These are phyloP conservation scores for Ganoderma resinaceum DNA, from an alignment of 1,284 basidiomycete genomes.

Conservation along the genomic window DNA sequence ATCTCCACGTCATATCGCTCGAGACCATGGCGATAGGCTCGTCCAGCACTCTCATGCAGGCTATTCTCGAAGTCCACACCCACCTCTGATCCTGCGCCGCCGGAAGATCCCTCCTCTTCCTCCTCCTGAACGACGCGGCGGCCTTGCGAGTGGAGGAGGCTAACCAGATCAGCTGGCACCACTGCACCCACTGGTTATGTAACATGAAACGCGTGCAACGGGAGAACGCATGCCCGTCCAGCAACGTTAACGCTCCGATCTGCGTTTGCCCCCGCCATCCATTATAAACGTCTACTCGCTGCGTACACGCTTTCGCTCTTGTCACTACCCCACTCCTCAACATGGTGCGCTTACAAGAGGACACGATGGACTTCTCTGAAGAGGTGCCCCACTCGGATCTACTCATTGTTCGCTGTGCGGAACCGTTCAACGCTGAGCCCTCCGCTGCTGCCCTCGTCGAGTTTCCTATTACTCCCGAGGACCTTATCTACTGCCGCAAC, in stretches of 20 bases:
- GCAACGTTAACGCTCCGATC: neutral
- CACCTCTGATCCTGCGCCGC: neutral
- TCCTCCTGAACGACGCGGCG: neutral
- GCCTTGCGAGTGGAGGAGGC: slow-evolving; percentile 1
- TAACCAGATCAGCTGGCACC: slow-evolving; percentile 25
- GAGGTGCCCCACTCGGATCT: slow-evolving; percentile 49
- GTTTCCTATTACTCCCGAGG: slow-evolving; percentile 60
- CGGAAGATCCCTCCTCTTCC: neutral
- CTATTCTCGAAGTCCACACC: slow-evolving; percentile 1
- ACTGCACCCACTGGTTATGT: slow-evolving; percentile 29
- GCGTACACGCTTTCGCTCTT: neutral
- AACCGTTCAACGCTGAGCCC: slow-evolving; percentile 69
- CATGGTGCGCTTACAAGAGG: neutral
- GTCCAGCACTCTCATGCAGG: neutral
- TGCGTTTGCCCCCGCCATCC: neutral
- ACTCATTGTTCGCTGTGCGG: slow-evolving; percentile 50
- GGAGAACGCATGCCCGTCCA: slow-evolving; percentile 20
- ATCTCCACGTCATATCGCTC: neutral
- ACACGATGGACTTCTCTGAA: slow-evolving; percentile 51
- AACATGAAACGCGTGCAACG: slow-evolving; percentile 20
- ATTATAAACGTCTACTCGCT: neutral
- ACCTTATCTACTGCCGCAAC: slow-evolving; percentile 67
- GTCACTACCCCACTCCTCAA: neutral
- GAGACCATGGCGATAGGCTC: neutral
- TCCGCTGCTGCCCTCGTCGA: slow-evolving; percentile 57